phyloP scores from a whole-genome alignment of 2,329 filamentous ascomycete genomes.

The Fusarium sororula region DNA sequence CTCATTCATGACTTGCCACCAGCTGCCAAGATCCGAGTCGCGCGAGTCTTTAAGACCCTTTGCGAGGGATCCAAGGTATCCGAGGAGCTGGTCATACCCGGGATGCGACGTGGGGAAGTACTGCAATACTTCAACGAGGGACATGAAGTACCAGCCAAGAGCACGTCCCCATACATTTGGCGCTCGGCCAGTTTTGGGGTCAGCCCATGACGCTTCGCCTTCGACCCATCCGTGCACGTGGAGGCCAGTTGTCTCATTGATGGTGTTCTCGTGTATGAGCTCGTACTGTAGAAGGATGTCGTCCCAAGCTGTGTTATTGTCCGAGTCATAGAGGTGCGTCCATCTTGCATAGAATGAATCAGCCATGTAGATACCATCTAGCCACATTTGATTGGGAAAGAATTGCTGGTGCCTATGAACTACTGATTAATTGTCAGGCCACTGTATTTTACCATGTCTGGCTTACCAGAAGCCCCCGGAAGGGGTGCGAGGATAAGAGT shows the following conservation, averaged over 20 bases:
- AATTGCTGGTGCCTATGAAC: slow-evolving; percentile 41
- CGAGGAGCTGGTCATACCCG: slow-evolving; percentile 46
- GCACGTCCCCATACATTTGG: slow-evolving; percentile 61
- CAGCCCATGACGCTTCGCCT: slow-evolving; percentile 58
- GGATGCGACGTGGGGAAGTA: slow-evolving; percentile 49
- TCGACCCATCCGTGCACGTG: slow-evolving; percentile 64
- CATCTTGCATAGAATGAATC: slow-evolving; percentile 53
- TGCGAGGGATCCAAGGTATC: slow-evolving; percentile 52
- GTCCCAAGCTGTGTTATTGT: slow-evolving; percentile 51
- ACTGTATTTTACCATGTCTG: fast-evolving
- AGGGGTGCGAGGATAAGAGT: slow-evolving; percentile 57
- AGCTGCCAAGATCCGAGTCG: slow-evolving; percentile 55
- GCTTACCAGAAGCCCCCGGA: slow-evolving; percentile 60
- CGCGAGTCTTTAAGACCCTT: slow-evolving; percentile 51
- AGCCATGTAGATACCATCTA: slow-evolving; percentile 63
- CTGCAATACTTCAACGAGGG: slow-evolving; percentile 58
- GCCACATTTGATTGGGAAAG: slow-evolving; percentile 64
- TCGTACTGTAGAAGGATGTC: slow-evolving; percentile 56
- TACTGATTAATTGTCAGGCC: fast-evolving
- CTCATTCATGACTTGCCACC: slow-evolving; percentile 66
- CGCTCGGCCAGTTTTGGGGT: slow-evolving; percentile 56
- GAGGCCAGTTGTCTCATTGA: slow-evolving; percentile 50
- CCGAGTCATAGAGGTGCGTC: slow-evolving; percentile 46
- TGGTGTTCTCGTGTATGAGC: slow-evolving; percentile 54
- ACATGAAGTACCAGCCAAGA: slow-evolving; percentile 62